Evolutionary conservation across 108 stramenopile species (phyloP).

Genomic region (Chaetoceros tenuissimus): DNA sequence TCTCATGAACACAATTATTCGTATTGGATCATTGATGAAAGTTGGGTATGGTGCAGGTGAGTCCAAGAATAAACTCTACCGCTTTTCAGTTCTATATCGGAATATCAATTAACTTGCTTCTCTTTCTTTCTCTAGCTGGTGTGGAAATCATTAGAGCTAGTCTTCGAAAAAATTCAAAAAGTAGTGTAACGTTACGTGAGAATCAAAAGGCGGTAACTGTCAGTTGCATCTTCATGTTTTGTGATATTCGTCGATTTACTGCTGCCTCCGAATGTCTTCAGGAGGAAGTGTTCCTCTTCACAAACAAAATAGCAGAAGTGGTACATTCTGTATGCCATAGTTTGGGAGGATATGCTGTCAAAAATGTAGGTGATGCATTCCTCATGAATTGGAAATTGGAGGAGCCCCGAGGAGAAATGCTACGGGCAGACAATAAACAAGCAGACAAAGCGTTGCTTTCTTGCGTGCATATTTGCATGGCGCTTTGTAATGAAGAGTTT

Average conservation of each 20-base stretch:
- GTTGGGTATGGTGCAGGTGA: constrained; percentile 95
- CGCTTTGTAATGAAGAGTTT: constrained; percentile 57
- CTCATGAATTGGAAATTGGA: constrained; percentile 80
- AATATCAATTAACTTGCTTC: too few relatives aligned
- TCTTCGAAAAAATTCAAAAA: constrained; percentile 61
- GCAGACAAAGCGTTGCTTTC: constrained; percentile 74
- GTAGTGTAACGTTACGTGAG: constrained; percentile 61
- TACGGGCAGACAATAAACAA: constrained; percentile 19
- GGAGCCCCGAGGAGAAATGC: constrained; percentile 4
- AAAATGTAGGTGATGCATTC: constrained; percentile 95
- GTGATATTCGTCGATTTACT: constrained; percentile 92
- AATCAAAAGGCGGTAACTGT: too few relatives aligned
- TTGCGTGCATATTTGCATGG: constrained; percentile 79
- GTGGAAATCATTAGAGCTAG: constrained; percentile 53
- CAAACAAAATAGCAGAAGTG: constrained; percentile 86
- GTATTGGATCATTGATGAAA: constrained; percentile 89
- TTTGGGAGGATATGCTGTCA: constrained; percentile 84
- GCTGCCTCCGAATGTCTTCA: constrained; percentile 90
- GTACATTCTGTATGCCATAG: constrained; percentile 80
- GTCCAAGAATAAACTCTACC: constrained; percentile 83
- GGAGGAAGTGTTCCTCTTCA: constrained; percentile 94
- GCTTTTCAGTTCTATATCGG: too few relatives aligned
- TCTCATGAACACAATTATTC: constrained; percentile 83
- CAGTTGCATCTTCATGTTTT: constrained; percentile 93
- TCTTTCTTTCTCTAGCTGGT: too few relatives aligned